Conservation (phyloP, 1,284 basidiomycete genomes). For the Trametes sp. region DNA sequence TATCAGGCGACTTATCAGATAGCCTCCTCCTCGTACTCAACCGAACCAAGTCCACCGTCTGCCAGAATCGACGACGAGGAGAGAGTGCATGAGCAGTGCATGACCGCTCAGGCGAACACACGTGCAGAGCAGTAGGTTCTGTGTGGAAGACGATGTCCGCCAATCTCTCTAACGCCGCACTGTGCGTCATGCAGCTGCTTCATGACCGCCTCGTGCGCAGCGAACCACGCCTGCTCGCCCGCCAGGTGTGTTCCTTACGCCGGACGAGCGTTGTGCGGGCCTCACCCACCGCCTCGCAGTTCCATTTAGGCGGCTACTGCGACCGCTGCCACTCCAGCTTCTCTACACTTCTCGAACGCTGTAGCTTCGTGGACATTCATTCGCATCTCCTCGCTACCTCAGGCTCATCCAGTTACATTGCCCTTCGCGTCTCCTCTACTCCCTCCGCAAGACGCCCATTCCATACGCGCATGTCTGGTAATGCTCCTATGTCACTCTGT, state of each 20-base stretch:
- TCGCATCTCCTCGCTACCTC: background rate
- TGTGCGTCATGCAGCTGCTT: conserved; percentile 23
- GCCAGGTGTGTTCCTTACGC: conserved; percentile 10
- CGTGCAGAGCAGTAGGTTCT: conserved; percentile 3
- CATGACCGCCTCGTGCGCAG: conserved; percentile 21
- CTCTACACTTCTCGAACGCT: conserved; percentile 20
- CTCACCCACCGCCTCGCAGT: conserved; percentile 1
- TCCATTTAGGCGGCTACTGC: conserved; percentile 16
- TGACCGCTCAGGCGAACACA: background rate
- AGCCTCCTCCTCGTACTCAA: background rate
- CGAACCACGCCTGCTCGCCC: conserved; percentile 1
- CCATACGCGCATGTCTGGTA: background rate
- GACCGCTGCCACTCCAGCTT: conserved; percentile 14
- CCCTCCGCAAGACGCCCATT: background rate
- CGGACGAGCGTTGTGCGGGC: conserved; percentile 21
- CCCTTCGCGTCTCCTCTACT: background rate
- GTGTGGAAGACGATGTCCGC: background rate
- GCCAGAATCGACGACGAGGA: background rate
- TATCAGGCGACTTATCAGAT: background rate
- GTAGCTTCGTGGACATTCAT: conserved; percentile 17
- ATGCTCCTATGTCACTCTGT: conserved; percentile 9
- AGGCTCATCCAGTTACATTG: conserved; percentile 1
- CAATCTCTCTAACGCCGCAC: conserved; percentile 24
- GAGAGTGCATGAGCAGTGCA: background rate
- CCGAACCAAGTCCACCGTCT: no score